Conservation (phyloP, 2,329 filamentous ascomycete genomes). For the Fusarium vanettenii region DNA sequence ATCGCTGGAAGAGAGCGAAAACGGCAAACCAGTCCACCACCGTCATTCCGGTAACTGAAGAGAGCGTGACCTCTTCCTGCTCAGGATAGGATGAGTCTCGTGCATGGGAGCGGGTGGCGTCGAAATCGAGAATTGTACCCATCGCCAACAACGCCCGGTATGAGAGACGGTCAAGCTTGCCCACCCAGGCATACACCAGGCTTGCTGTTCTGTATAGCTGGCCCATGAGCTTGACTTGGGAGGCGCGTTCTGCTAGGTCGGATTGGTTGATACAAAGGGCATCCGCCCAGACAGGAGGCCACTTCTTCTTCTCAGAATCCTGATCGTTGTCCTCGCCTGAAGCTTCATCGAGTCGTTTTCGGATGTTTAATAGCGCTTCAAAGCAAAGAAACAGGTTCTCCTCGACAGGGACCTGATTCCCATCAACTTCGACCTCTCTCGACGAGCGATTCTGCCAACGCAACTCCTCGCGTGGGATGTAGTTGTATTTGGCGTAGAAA, state of each 20-base stretch:
- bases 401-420: not conserved
- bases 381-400: not conserved
- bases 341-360: not conserved
- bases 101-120: not conserved
- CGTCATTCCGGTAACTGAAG: not conserved
- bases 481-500: not conserved
- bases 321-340: not conserved
- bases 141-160: not conserved
- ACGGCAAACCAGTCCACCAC: conserved; percentile 2
- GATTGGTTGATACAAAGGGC: conserved; percentile 10
- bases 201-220: not conserved
- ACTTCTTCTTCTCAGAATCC: not conserved
- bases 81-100: not conserved
- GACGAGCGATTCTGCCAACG: not conserved
- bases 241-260: not conserved
- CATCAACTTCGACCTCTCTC: not conserved
- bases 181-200: not conserved
- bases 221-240: not conserved
- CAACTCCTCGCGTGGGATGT: not conserved
- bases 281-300: not conserved
- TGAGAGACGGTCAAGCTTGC: not conserved
- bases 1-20: conserved; percentile 3
- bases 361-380: not conserved
- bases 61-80: not conserved
- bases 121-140: not conserved